phyloP scores from a whole-genome alignment of 495 filamentous ascomycete species.

The Trichodelitschia bisporula region DNA sequence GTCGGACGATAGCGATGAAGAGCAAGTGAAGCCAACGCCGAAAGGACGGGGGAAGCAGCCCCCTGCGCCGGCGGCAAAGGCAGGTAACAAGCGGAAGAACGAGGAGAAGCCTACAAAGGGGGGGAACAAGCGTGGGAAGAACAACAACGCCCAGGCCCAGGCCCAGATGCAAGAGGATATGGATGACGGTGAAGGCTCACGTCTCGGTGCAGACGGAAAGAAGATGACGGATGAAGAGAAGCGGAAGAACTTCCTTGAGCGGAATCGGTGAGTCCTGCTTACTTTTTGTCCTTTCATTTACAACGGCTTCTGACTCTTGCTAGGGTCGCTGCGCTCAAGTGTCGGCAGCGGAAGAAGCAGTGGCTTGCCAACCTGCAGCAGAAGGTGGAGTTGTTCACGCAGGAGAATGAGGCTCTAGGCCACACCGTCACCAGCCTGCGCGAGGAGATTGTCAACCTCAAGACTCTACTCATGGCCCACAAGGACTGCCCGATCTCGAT shows the following conservation, averaged over 20 bases:
- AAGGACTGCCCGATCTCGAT: conserved; percentile 92
- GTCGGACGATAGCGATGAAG: conserved; percentile 39
- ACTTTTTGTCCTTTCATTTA: not conserved
- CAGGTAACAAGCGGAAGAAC: conserved; percentile 37
- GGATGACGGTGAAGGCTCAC: conserved; percentile 21
- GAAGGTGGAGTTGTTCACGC: conserved; percentile 79
- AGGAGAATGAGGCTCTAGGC: conserved; percentile 73
- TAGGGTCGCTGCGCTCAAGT: conserved; percentile 90
- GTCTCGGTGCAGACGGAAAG: conserved; percentile 32
- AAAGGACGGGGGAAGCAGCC: conserved; percentile 48
- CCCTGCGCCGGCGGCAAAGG: no score
- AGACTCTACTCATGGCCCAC: conserved; percentile 78
- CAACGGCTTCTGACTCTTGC: conserved; percentile 4
- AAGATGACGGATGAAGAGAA: conserved; percentile 99
- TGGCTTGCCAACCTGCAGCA: conserved; percentile 89
- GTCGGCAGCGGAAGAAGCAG: conserved; percentile 94
- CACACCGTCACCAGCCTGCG: conserved; percentile 59
- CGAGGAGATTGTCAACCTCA: conserved; percentile 88
- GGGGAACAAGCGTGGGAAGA: conserved; percentile 48
- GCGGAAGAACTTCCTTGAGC: conserved; percentile 87
- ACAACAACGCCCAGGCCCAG: conserved; percentile 22
- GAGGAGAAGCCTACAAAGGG: conserved; percentile 47
- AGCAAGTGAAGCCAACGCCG: conserved; percentile 35
- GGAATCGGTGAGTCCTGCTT: conserved; percentile 48
- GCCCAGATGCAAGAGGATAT: conserved; percentile 9